phyloP scores from a whole-genome alignment of 2,329 filamentous ascomycete species.

The Phyllosticta citribraziliensis region DNA sequence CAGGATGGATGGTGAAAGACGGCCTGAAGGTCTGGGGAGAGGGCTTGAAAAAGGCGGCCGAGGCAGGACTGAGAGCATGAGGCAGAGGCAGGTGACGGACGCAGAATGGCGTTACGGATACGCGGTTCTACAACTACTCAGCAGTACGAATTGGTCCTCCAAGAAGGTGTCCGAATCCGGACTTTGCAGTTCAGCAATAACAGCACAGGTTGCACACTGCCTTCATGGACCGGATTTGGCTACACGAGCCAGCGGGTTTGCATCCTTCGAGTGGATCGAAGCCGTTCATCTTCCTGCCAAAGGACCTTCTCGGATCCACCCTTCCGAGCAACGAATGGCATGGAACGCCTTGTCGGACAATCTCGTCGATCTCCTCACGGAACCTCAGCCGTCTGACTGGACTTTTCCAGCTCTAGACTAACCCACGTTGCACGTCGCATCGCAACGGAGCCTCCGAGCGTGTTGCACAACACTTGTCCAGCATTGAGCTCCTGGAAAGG shows the following conservation, averaged over 20 bases:
- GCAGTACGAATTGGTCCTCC: too few relatives aligned
- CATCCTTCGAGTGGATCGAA: neutral
- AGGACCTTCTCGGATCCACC: neutral
- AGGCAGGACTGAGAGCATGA: neutral
- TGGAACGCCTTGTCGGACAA: neutral
- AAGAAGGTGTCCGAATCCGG: too few relatives aligned
- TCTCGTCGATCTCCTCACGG: neutral
- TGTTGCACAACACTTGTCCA: neutral
- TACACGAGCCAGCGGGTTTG: neutral
- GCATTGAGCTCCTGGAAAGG: neutral
- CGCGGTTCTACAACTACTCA: too few relatives aligned
- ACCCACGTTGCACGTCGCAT: neutral
- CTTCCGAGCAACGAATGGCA: neutral
- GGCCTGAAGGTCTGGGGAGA: conserved; percentile 4
- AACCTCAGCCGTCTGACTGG: neutral
- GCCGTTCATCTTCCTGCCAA: neutral
- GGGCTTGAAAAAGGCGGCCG: conserved; percentile 6
- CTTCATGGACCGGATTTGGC: neutral
- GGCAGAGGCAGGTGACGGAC: conserved; percentile 33
- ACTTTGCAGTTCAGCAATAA: too few relatives aligned
- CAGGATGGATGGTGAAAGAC: conserved; percentile 4
- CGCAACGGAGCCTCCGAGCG: neutral
- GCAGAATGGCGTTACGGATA: conserved; percentile 48
- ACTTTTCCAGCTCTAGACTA: neutral
- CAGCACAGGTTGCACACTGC: neutral